These are phyloP conservation scores for Plectosphaerella sp. DNA, from an alignment of 2,329 filamentous ascomycete genomes.

Conservation along the genomic window DNA sequence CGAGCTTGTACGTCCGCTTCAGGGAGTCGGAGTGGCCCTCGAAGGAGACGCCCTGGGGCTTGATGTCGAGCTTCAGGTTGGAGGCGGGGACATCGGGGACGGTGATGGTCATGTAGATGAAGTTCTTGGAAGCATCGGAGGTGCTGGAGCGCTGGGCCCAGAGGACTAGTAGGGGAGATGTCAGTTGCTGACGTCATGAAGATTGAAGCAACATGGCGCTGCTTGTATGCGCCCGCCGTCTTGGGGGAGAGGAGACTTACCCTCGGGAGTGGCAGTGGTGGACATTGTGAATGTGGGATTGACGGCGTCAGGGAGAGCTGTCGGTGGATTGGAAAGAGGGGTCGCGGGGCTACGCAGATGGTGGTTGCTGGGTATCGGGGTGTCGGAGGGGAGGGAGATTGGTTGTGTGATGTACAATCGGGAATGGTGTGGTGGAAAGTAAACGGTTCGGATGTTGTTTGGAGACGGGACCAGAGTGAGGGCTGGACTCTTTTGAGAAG, in stretches of 20 bases:
- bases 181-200: neutral
- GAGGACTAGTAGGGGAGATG: conserved; percentile 60
- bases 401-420: neutral
- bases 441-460: neutral
- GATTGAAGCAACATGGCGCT: neutral
- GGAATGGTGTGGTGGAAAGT: neutral
- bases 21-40: conserved; percentile 77
- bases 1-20: conserved; percentile 81
- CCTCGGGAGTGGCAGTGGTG: conserved; percentile 29
- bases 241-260: neutral
- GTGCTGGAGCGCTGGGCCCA: conserved; percentile 95
- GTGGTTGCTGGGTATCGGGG: neutral
- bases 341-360: conserved; percentile 1
- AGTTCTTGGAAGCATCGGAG: conserved; percentile 80
- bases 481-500: neutral
- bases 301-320: neutral
- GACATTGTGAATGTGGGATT: conserved; percentile 15
- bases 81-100: conserved; percentile 77
- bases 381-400: neutral
- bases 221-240: neutral
- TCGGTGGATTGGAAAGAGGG: neutral
- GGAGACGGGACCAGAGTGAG: neutral
- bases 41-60: conserved; percentile 74
- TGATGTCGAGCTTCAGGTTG: conserved; percentile 78
- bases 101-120: conserved; percentile 87